Base-by-base conservation (phyloP, 2,329 filamentous ascomycete genomes). In the Colletotrichum gloeosporioides region DNA sequence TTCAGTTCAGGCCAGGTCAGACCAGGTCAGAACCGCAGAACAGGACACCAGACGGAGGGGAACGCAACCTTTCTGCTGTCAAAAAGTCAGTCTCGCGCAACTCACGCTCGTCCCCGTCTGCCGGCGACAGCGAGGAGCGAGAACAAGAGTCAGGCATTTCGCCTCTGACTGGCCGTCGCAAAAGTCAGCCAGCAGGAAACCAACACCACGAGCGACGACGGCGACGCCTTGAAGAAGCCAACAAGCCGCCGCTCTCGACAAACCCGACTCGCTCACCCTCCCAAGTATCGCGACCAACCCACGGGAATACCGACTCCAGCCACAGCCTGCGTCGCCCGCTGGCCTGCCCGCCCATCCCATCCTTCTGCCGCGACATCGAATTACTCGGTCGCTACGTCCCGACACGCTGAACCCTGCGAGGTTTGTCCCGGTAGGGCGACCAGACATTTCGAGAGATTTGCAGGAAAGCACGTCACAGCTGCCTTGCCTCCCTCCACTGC, bases 381-480 rank as follows among this genome's bases (percentile, higher is more conserved):
- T 74, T 69, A 76, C 74, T 76, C 74, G n/a, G 63, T 75, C 55
- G 63, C 55, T 57, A 29, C 67, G 64, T 69, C 49, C 68, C 72
- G 67, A 71, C 59, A 16, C 44, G 44, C 44, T 49, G 18, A 53
- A 63, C 69, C 32, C 57, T 73, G 69, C 73, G 73, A 75, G 69
- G 70, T 61, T 53, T 69, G 73, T 76, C 73, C 73, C 16, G 22
- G 73, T 63, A 55, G 64, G 34, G 70, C 65, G 22, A 49, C 59
- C 44, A 36, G 70, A 39, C 27, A 73, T 76, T 69, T 76, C 74
- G 70, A 76, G 44, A 76, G 59, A 76, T 39, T 76, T 39, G 64
- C 44, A 25, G 36, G 65, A 73, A 74, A 76, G 61, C 74, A 76
- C 74, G 74, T 76, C 74, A 76, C 73, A 69, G 34, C 61, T 32